Conservation (phyloP, 352 stramenopile species). For the Phytophthora sp. region DNA sequence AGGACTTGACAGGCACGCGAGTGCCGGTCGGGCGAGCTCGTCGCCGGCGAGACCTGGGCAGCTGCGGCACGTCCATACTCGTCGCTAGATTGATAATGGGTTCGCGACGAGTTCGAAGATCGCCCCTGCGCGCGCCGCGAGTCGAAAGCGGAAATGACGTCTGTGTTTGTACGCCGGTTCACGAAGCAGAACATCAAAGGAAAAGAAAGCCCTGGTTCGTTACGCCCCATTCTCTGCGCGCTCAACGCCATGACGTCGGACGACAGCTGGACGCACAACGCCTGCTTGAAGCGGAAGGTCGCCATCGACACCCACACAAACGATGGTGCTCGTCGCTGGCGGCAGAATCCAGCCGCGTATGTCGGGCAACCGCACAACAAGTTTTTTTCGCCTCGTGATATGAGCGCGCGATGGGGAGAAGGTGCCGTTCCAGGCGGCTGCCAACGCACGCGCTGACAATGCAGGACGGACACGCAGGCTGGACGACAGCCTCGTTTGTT, state of each 20-base stretch:
- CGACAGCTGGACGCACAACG: constrained; percentile 15
- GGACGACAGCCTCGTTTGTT: constrained; percentile 20
- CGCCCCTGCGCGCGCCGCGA: neutral
- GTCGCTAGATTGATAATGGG: too few species aligned
- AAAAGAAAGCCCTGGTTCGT: constrained; percentile 1
- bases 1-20: constrained; percentile 14
- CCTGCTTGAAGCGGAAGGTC: constrained; percentile 2
- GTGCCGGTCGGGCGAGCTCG: constrained; percentile 5
- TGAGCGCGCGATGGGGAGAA: constrained; percentile 16
- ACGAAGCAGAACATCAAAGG: constrained; percentile 23
- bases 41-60: neutral
- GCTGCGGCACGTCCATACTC: neutral
- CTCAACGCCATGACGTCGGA: neutral
- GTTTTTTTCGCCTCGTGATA: constrained; percentile 18
- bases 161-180: constrained; percentile 14
- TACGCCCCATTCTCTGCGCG: neutral
- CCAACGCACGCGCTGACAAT: neutral
- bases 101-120: too few species aligned
- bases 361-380: constrained; percentile 14
- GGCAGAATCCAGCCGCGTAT: constrained; percentile 16
- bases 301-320: constrained; percentile 13
- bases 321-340: neutral
- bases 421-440: constrained; percentile 5
- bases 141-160: neutral
- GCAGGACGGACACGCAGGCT: too few species aligned